Evolutionary conservation across 192 early-diverging fungal species (phyloP).

Genomic region (Pilobolus umbonatus): DNA sequence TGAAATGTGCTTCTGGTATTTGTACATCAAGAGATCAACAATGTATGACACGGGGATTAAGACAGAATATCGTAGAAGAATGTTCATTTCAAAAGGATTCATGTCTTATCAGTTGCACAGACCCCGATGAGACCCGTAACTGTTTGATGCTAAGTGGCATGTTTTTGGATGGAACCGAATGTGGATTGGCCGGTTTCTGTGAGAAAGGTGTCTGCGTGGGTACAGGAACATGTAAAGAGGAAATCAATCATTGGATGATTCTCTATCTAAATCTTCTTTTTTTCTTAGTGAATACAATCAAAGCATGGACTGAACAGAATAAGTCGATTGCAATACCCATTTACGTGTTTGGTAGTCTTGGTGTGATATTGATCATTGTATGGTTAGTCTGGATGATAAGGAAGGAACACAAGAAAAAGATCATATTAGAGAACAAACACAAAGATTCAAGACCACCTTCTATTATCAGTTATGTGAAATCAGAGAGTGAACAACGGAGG

Average conservation of each 20-base stretch:
- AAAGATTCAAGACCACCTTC: conserved; percentile 28
- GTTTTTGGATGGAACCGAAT: conserved; percentile 68
- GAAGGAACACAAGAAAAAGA: conserved; percentile 1
- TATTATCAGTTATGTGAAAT: conserved; percentile 3
- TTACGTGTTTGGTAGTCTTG: conserved; percentile 26
- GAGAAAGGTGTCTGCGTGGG: conserved; percentile 44
- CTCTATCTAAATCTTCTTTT: background rate
- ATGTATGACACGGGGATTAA: conserved; percentile 58
- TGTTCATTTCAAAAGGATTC: conserved; percentile 56
- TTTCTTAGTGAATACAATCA: conserved; percentile 20
- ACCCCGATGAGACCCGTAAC: conserved; percentile 39
- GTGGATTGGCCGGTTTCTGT: conserved; percentile 63
- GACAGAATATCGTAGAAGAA: conserved; percentile 49
- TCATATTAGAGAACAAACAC: conserved; percentile 6
- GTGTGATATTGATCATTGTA: conserved; percentile 23
- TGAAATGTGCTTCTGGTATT: conserved; percentile 63
- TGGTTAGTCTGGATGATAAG: conserved; percentile 16
- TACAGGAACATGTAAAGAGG: conserved; percentile 22
- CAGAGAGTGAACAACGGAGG: background rate
- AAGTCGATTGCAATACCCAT: conserved; percentile 41
- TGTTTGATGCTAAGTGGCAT: conserved; percentile 59
- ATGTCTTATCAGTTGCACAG: conserved; percentile 64
- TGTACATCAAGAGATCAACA: conserved; percentile 72
- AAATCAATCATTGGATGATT: background rate
- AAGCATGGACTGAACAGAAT: conserved; percentile 40